Conservation (phyloP, 257 asterid species). For the Handroanthus guayacan region DNA sequence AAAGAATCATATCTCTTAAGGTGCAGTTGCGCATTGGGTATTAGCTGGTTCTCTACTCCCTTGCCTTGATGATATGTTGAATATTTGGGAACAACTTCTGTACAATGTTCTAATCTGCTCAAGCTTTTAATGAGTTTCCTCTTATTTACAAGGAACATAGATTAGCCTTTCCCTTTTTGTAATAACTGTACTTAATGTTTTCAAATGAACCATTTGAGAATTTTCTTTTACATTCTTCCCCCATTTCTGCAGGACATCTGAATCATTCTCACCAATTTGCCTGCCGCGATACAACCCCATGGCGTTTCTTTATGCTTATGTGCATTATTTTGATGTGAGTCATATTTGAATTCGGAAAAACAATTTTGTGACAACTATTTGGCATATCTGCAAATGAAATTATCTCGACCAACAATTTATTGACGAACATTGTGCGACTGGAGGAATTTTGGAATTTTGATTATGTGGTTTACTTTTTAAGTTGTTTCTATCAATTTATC, state of each 20-base stretch:
- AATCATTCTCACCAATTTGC: constrained; percentile 98
- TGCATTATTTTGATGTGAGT: constrained; percentile 98
- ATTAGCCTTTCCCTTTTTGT: not conserved
- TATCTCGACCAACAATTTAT: not conserved
- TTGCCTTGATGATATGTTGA: not conserved
- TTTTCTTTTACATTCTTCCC: constrained; percentile 30
- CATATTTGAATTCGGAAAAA: constrained; percentile 23
- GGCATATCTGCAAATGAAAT: constrained; percentile 12
- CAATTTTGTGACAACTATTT: not conserved
- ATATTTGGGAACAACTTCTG: constrained; percentile 15
- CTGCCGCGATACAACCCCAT: constrained; percentile 95
- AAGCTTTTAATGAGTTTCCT: constrained; percentile 6
- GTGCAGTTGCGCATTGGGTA: constrained; percentile 13
- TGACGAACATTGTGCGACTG: not conserved
- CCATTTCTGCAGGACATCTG: constrained; percentile 85
- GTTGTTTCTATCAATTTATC: constrained; percentile 18
- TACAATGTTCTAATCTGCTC: not conserved
- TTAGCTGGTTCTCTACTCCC: constrained; percentile 1
- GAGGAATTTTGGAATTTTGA: constrained; percentile 6
- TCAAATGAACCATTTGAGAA: constrained; percentile 20
- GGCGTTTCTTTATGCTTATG: constrained; percentile 96
- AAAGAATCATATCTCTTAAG: not conserved
- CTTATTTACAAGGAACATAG: not conserved
- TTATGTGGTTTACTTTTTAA: constrained; percentile 3
- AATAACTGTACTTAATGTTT: constrained; percentile 14